phyloP scores from a whole-genome alignment of 129 eudicot species.

The Artemisia annua region DNA sequence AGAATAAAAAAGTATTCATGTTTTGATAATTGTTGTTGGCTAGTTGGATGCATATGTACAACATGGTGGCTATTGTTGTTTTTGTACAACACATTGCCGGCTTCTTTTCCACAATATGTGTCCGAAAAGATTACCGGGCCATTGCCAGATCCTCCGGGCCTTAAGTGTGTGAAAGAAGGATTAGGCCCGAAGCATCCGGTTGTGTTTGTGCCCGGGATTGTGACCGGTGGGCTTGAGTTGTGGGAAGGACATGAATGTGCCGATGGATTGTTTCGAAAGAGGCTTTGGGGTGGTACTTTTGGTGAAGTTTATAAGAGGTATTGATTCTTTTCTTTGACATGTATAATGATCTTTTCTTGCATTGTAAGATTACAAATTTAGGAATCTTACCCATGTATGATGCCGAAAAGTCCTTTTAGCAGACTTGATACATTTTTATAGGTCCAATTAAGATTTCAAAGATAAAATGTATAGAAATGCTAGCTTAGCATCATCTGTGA shows the following conservation, averaged over 20 bases:
- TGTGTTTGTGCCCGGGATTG: conserved; percentile 94
- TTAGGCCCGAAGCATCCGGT: conserved; percentile 80
- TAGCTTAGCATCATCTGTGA: no score
- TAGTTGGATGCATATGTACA: conserved; percentile 66
- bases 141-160: conserved; percentile 91
- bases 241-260: conserved; percentile 97
- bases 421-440: no score
- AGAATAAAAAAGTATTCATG: conserved; percentile 41
- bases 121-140: conserved; percentile 92
- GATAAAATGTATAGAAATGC: no score
- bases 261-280: conserved; percentile 77
- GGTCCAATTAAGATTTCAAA: no score
- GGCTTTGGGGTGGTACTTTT: conserved; percentile 97
- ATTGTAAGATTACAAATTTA: no score
- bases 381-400: no score
- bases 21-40: conserved; percentile 84
- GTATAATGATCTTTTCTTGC: no score
- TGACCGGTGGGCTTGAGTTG: conserved; percentile 89
- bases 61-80: conserved; percentile 85
- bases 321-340: no score
- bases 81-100: conserved; percentile 74
- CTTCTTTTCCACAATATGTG: conserved; percentile 83
- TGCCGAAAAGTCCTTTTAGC: background rate
- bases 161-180: conserved; percentile 71
- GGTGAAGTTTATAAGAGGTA: conserved; percentile 94